Conservation (phyloP, 2,329 filamentous ascomycete genomes). For the Ophiostoma triangulosporum region DNA sequence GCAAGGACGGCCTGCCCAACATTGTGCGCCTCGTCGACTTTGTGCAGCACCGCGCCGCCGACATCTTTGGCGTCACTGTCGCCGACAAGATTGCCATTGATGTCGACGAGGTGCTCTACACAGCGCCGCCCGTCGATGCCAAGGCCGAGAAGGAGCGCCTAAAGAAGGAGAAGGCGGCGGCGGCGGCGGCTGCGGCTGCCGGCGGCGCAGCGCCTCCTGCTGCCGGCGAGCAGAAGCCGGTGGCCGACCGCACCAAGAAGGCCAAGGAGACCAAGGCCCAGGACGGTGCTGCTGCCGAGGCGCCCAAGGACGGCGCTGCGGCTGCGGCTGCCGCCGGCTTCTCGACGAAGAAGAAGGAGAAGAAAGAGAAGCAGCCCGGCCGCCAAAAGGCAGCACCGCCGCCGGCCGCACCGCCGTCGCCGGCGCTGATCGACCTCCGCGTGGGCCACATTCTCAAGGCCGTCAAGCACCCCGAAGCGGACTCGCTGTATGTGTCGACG, state of each 20-base stretch:
- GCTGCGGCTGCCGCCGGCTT: slow-evolving; percentile 21
- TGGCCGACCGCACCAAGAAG: slow-evolving; percentile 49
- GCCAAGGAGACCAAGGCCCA: slow-evolving; percentile 37
- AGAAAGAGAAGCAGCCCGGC: slow-evolving; percentile 69
- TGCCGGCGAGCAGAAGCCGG: slow-evolving; percentile 31
- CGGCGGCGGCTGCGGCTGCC: slow-evolving; percentile 41
- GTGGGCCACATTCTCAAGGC: slow-evolving; percentile 97
- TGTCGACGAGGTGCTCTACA: slow-evolving; percentile 65
- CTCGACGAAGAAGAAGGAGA: slow-evolving; percentile 54
- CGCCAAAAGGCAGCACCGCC: slow-evolving; percentile 47
- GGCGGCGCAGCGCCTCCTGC: slow-evolving; percentile 27
- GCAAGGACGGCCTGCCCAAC: slow-evolving; percentile 77
- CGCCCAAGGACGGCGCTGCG: not conserved
- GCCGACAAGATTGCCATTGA: slow-evolving; percentile 69
- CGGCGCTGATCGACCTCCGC: slow-evolving; percentile 80
- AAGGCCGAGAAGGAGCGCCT: slow-evolving; percentile 93
- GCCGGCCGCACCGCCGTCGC: slow-evolving; percentile 68
- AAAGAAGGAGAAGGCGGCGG: slow-evolving; percentile 90
- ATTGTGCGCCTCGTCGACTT: slow-evolving; percentile 89
- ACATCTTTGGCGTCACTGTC: slow-evolving; percentile 57
- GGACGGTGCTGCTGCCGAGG: slow-evolving; percentile 33
- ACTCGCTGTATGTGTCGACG: slow-evolving; percentile 88
- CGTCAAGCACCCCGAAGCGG: slow-evolving; percentile 88
- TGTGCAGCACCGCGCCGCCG: slow-evolving; percentile 70
- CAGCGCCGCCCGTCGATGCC: slow-evolving; percentile 77